Base-by-base conservation (phyloP, 2,329 filamentous ascomycete species). In the Ophiocordyceps sinensis region DNA sequence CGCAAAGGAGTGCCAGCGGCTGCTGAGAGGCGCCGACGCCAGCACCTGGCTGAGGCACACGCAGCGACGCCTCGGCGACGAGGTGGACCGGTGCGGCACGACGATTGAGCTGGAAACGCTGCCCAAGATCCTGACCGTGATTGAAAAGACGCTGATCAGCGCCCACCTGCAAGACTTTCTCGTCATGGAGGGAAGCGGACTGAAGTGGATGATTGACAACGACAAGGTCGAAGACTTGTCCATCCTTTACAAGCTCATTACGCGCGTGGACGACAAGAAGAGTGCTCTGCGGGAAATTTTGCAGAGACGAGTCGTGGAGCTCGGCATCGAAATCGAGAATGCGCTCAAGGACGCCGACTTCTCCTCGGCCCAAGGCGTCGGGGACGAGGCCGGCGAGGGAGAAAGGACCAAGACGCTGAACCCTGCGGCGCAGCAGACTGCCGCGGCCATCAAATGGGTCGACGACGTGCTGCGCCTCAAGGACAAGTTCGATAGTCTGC, bases 391-490 rank as follows among this genome's bases (percentile, higher is more conserved):
- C 2, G 70, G 70, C 13, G 59, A 60, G 12, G 58, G 56, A 14
- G 59, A 62, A 17, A 63, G 58, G 48, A 31, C 51, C 34, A 63
- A 58, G 48, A 29, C 52, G 8, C 40, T 63, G 37, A 62, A 60
- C 31, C 56, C 74, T 1, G 66, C 79, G 8, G 88, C 85, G 26
- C 82, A 86, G 56, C 82, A 88, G 54, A 96, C 91, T 1, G 74
- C 77, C 0, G 83, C 87, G 2, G 91, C 91, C 0, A 82, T 96
- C 51, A 85, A 84, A 53, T 98, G 91, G 91, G 89, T 96, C 3
- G 85, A 94, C 51, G 87, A 94, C 51, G 84, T 96, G 3, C 66
- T 98, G 38, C 63, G 64, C 15, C 67, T 98, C 26, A 95, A 96
- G 60, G 79, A 83, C 50, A 93, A 91, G 55, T 96, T 94, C 52